A percentile compares a stretch with the other conserved stretches of the same genome.
Conservation (phyloP, 495 filamentous ascomycete species). For the Neurospora sp. region DNA sequence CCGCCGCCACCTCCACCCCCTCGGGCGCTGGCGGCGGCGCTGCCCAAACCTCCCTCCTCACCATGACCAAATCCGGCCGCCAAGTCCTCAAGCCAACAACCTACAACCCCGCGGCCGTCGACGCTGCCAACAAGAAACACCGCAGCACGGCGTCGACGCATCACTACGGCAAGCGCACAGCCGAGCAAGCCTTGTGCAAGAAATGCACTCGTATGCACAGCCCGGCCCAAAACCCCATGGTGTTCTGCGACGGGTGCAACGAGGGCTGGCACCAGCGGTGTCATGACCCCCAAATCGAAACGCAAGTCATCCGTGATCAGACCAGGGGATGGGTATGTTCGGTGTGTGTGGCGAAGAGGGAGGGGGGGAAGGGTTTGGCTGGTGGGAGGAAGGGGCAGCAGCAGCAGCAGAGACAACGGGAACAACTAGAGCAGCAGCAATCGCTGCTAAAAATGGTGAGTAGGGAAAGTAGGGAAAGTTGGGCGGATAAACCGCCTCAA, state of each 20-base stretch:
- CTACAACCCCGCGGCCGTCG: conserved; percentile 52
- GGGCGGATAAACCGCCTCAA: conserved; percentile 28
- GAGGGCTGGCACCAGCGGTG: conserved; percentile 83
- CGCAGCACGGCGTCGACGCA: conserved; percentile 6
- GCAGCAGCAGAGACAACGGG: conserved; percentile 1
- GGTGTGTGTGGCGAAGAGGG: conserved; percentile 47
- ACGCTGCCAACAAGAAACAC: conserved; percentile 23
- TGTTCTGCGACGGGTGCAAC: conserved; percentile 92
- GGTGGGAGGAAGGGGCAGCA: conserved; percentile 15
- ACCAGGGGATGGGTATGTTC: conserved; percentile 66
- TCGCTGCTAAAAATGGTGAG: background rate
- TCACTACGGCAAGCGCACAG: conserved; percentile 37
- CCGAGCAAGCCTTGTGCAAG: conserved; percentile 53
- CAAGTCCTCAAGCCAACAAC: conserved; percentile 63
- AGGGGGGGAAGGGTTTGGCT: conserved; percentile 27
- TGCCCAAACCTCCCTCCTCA: conserved; percentile 47
- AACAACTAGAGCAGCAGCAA: background rate
- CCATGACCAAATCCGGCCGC: conserved; percentile 74
- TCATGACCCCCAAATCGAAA: conserved; percentile 71
- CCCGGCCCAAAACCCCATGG: conserved; percentile 72
- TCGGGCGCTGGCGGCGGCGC: too few relatives aligned
- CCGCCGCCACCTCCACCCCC: too few relatives aligned
- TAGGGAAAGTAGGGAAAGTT: conserved; percentile 22
- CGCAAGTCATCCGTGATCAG: conserved; percentile 55
- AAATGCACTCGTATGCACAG: conserved; percentile 70